These are phyloP conservation scores for Pinus albicaulis DNA, from an alignment of 75 land plant genomes.

Conservation along the genomic window DNA sequence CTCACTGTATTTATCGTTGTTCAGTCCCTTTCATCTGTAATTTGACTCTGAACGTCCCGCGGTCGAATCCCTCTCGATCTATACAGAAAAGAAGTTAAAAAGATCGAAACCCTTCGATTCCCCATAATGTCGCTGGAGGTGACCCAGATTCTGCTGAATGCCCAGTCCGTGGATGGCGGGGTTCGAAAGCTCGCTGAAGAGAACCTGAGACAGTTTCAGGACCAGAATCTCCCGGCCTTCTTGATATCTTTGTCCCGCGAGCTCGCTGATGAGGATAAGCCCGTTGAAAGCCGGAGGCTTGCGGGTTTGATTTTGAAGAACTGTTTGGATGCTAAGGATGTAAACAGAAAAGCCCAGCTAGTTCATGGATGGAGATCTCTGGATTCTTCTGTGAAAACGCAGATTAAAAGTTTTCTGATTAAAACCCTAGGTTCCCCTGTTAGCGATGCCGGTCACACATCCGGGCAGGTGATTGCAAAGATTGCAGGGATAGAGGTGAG, in stretches of 20 bases:
- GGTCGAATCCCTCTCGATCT: background rate
- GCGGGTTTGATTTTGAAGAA: slow-evolving; percentile 75
- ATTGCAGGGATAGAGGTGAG: slow-evolving; percentile 74
- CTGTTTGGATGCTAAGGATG: slow-evolving; percentile 72
- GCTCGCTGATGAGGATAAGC: slow-evolving; percentile 56
- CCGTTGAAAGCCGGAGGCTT: slow-evolving; percentile 45
- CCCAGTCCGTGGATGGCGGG: slow-evolving; percentile 59
- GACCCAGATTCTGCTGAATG: slow-evolving; percentile 57
- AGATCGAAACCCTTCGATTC: background rate
- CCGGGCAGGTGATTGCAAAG: slow-evolving; percentile 76
- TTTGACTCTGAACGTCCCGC: background rate
- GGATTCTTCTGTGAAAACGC: slow-evolving; percentile 35
- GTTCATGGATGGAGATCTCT: slow-evolving; percentile 47
- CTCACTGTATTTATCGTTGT: too few species aligned
- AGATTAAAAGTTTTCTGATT: slow-evolving; percentile 52
- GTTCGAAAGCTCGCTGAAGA: slow-evolving; percentile 51
- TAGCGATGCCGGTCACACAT: slow-evolving; percentile 64
- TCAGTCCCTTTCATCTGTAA: background rate
- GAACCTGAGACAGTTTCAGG: slow-evolving; percentile 52
- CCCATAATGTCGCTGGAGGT: slow-evolving; percentile 56
- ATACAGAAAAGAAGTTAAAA: too few species aligned
- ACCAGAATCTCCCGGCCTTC: slow-evolving; percentile 55
- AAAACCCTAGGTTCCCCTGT: slow-evolving; percentile 48
- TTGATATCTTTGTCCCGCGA: slow-evolving; percentile 55
- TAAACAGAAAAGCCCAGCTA: slow-evolving; percentile 40